Evolutionary conservation across 2,329 filamentous ascomycete species (phyloP).

Genomic region (Colletotrichum sidae): DNA sequence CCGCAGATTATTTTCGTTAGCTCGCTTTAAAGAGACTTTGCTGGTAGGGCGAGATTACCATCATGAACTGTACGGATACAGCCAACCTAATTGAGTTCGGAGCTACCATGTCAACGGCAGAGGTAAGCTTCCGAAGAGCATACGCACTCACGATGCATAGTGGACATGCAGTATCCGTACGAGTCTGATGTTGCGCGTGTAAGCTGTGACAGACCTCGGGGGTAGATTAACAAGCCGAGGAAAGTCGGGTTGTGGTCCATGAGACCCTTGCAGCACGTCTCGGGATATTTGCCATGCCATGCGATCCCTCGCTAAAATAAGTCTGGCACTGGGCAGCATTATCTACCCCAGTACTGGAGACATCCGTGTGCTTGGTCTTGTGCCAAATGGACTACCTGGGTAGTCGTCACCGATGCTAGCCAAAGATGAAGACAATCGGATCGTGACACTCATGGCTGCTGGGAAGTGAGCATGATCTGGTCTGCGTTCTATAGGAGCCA

Average conservation of each 20-base stretch:
- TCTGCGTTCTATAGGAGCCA: no score
- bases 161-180: neutral
- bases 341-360: no score
- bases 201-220: conserved; percentile 8
- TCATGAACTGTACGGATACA: neutral
- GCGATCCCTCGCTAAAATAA: conserved; percentile 12
- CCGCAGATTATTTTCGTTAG: conserved; percentile 8
- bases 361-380: no score
- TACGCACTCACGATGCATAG: neutral
- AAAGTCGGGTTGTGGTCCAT: conserved; percentile 23
- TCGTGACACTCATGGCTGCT: no score
- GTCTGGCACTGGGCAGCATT: neutral
- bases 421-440: no score
- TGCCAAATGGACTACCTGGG: no score
- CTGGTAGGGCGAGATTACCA: conserved; percentile 22
- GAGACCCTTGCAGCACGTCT: conserved; percentile 32
- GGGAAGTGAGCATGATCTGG: no score
- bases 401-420: no score
- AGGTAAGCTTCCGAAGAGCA: neutral
- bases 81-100: conserved; percentile 17
- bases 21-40: conserved; percentile 1
- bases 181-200: conserved; percentile 22
- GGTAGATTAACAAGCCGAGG: conserved; percentile 10
- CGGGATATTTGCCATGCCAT: conserved; percentile 32
- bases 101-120: conserved; percentile 3